Evolutionary conservation across 306 rosid species (phyloP), one percentile per base, ranked within the genome.

Genomic region (Gastrolobium bilobum): DNA sequence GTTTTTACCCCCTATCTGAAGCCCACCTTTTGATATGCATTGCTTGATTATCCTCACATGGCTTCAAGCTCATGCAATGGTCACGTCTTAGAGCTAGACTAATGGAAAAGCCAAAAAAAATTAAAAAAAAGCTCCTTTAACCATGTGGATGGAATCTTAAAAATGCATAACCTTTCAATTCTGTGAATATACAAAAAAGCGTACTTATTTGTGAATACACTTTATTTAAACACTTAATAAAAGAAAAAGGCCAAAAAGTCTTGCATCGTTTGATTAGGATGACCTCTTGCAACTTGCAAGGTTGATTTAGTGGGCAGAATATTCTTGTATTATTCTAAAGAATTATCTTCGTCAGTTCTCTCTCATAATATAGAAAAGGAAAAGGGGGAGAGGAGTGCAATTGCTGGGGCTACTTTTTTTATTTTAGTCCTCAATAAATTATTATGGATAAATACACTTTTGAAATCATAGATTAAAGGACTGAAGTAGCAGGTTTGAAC

Each of bases 81-180:
- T 87, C 85, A 84, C 81, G 15, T 73, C 79, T 50, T 62, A 68
- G 44, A 70, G 51, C 37, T 52, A 69, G 20, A 30, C 43, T 34
- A 14, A 51, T 31, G 68, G 4, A 53, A 64, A 84, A 58, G 82
- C 61, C 70, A 40, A 51, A 14, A 47, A 73, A 73, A 40, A 38
- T 34, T 20, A 0, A 20, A 20, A 20, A 59, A 62, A 62, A 1
- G 20, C 5, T 26, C 78, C 84, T 88, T 81, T 77, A 69, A 75
- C 77, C 92, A 85, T 85, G 68, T 87, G 87, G 79, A 77, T 65
- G 74, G 86, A 83, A 83, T 85, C 89, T 82, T 75, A 73, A 46
- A 46, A 76, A 60, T 39, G 61, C 34, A 50, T 70, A 26, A 35
- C 0, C 42, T 4, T 40, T 46, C 4, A 38, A 64, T 73, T 33